These are phyloP conservation scores for Trichocomaceae sp. DNA, from an alignment of 2,329 filamentous ascomycete genomes.

Conservation along the genomic window DNA sequence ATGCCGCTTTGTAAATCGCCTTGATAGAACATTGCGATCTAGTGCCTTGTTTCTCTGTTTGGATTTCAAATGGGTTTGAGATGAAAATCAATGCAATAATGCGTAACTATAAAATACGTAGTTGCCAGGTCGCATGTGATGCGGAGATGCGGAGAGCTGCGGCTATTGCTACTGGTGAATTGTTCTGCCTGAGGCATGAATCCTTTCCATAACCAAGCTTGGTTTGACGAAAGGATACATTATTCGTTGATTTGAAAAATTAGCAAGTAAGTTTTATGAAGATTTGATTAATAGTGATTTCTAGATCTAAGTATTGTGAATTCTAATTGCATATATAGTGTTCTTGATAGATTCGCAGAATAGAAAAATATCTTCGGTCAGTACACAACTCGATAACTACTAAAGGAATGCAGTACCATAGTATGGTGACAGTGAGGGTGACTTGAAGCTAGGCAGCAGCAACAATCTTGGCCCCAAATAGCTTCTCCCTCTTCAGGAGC, in stretches of 20 bases:
- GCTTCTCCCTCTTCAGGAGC: too few relatives aligned
- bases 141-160: background rate
- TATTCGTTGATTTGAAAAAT: background rate
- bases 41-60: slow-evolving; percentile 10
- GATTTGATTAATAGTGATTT: too few relatives aligned
- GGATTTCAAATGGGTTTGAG: background rate
- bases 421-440: too few relatives aligned
- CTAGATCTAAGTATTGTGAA: too few relatives aligned
- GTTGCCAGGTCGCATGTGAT: background rate
- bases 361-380: too few relatives aligned
- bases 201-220: background rate
- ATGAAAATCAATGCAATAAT: background rate
- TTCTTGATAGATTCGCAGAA: too few relatives aligned
- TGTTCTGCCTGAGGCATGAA: background rate
- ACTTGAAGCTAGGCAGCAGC: too few relatives aligned
- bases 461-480: too few relatives aligned
- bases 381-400: too few relatives aligned
- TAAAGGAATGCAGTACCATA: too few relatives aligned
- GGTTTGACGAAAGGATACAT: background rate
- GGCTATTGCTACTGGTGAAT: background rate
- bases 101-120: background rate
- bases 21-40: slow-evolving; percentile 65
- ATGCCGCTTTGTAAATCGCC: slow-evolving; percentile 79
- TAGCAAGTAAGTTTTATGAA: too few relatives aligned
- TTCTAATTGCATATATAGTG: too few relatives aligned